Evolutionary conservation across 805 yeast genomes (phyloP).

Genomic region (Tetrapisispora fleetii): DNA sequence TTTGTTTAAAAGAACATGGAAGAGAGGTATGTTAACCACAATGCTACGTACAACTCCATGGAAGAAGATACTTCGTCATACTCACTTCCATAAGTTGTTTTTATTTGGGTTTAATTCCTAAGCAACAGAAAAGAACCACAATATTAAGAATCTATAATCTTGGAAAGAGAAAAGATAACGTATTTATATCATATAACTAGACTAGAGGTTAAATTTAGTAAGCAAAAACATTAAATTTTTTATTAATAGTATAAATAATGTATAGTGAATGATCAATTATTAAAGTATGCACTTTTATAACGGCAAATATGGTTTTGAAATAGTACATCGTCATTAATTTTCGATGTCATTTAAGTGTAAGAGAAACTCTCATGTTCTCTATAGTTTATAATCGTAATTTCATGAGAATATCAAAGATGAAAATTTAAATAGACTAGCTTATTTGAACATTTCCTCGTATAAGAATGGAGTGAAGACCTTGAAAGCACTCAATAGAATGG

Average conservation of each 20-base stretch:
- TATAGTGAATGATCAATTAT: constrained; percentile 1
- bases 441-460: constrained; percentile 38
- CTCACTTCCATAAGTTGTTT: no score
- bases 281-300: neutral
- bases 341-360: neutral
- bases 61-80: no score
- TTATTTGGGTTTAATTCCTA: no score
- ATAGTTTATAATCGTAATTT: neutral
- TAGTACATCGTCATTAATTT: neutral
- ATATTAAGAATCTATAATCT: no score
- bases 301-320: neutral
- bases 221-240: neutral
- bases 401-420: neutral
- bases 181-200: no score
- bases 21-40: no score
- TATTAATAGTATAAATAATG: neutral
- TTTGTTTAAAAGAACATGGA: no score
- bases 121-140: no score
- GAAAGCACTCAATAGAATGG: constrained; percentile 63
- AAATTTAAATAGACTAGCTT: constrained; percentile 2
- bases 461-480: constrained; percentile 74
- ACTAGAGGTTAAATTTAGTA: no score
- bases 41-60: no score
- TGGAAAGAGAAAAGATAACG: no score
- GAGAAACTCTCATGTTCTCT: neutral